Conservation (phyloP, 805 yeast genomes). For the Sungouiella thailandica region DNA sequence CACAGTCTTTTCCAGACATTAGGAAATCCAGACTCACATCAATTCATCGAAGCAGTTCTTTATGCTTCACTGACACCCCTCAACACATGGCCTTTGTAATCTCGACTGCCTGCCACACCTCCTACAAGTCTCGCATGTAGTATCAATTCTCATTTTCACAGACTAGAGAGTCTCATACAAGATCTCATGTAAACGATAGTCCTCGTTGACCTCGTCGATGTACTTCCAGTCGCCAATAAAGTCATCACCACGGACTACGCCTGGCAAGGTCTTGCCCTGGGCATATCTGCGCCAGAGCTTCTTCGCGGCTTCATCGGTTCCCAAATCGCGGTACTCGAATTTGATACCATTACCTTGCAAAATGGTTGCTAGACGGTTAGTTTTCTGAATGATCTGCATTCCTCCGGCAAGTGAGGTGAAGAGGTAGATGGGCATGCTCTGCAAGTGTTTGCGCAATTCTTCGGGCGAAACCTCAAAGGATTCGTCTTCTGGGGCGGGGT, state of each 20-base stretch:
- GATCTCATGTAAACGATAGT: slow-evolving; percentile 56
- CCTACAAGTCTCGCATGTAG: no score
- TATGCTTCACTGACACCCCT: no score
- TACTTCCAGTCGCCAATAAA: slow-evolving; percentile 83
- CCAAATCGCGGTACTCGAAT: slow-evolving; percentile 70
- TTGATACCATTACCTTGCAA: slow-evolving; percentile 67
- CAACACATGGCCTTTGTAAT: no score
- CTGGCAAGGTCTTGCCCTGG: slow-evolving; percentile 74
- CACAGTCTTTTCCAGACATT: no score
- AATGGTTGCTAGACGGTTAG: slow-evolving; percentile 71
- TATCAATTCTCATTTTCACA: no score
- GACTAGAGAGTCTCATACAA: slow-evolving; percentile 64
- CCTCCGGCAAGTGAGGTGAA: slow-evolving; percentile 89
- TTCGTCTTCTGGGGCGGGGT: slow-evolving; percentile 13
- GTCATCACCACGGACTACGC: slow-evolving; percentile 76
- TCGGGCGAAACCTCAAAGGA: slow-evolving; percentile 35
- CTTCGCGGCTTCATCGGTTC: slow-evolving; percentile 84
- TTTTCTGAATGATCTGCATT: slow-evolving; percentile 69
- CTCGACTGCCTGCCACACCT: no score
- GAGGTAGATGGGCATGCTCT: slow-evolving; percentile 60
- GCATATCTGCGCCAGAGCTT: slow-evolving; percentile 75
- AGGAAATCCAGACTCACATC: no score
- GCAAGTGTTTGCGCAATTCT: slow-evolving; percentile 38
- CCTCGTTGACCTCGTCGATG: slow-evolving; percentile 82
- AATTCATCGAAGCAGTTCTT: no score